Evolutionary conservation across 768 basidiomycete species (phyloP), one percentile per base, ranked within the genome.

Genomic region (Tricholoma sp.): DNA sequence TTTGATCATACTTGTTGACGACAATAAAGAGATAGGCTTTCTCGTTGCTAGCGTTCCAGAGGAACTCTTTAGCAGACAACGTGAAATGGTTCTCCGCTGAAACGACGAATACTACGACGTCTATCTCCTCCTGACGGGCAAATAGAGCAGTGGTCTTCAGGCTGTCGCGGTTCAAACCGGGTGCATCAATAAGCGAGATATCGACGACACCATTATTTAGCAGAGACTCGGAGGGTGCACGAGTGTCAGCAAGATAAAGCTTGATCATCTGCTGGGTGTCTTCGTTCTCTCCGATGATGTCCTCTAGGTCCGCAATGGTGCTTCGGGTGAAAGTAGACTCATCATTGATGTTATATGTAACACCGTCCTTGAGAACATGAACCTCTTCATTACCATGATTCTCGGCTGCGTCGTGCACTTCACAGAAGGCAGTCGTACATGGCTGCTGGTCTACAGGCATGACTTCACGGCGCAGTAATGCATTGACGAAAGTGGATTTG

Each of bases 61-160:
- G 80, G 79, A 99, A 98, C 69, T 98, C 94, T 68, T 89, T 91
- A 12, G 94, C 89, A 4, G 94, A 96, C 17, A 95, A 80, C 0
- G 97, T 99, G 70, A 99, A 96, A 76, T 98, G 96, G 71, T 99
- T 98, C 75, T 97, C 95, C 3, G 97, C 94, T 0, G 91, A 94
- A 50, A 97, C 94, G 62, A 98, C 94, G 69, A 98, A 99, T 55
- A 99, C 96, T 56, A 99, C 84, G 20, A 99, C 96, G 68, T 99
- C 97, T 45, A 99, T 98, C 73, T 98, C 95, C 66, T 95, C 90
- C 70, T 98, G 97, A 15, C 94, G 90, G 33, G 95, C 84, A 63
- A 99, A 98, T 51, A 97, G 77, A 6, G 93, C 91, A 3, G 96
- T 99, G 1, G 97, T 99, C 75, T 96, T 89, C 66, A 94, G 65